Evolutionary conservation across 176 grass and related monocot genomes (phyloP).

Genomic region (Hordeum vulgare): DNA sequence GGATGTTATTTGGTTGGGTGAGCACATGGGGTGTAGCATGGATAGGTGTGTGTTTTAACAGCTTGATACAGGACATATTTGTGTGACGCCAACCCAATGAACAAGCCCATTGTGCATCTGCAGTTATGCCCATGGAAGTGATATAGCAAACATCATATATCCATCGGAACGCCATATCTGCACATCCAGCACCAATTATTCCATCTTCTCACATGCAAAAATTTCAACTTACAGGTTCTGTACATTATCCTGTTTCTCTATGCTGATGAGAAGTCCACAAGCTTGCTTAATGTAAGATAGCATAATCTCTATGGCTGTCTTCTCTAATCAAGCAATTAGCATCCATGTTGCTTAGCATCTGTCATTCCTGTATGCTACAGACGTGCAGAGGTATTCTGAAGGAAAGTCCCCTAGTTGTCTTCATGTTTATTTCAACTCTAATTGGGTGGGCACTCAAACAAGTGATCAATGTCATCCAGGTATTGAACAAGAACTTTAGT

Average conservation of each 20-base stretch:
- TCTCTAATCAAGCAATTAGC: neutral
- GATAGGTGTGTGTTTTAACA: neutral
- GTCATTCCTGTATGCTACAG: constrained; percentile 24
- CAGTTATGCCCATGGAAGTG: neutral
- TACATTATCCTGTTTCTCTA: constrained; percentile 83
- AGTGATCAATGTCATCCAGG: constrained; percentile 81
- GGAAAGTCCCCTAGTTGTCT: constrained; percentile 32
- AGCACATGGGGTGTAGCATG: neutral
- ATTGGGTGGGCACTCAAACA: constrained; percentile 79
- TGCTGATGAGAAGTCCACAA: constrained; percentile 54
- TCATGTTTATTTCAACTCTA: constrained; percentile 58
- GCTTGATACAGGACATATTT: neutral
- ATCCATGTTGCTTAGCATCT: neutral
- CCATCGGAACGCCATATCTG: neutral
- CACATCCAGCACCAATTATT: neutral
- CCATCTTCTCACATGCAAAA: neutral
- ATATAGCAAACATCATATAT: neutral
- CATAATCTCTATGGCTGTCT: neutral
- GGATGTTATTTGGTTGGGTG: neutral
- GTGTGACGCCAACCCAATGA: neutral
- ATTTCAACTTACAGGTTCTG: constrained; percentile 59
- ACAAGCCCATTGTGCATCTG: neutral
- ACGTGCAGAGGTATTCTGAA: constrained; percentile 41
- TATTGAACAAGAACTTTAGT: constrained; percentile 7
- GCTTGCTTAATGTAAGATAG: constrained; percentile 58